phyloP scores from a whole-genome alignment of 1,139 yeast genomes.

The Zhuliangozyma parablackwelliae region DNA sequence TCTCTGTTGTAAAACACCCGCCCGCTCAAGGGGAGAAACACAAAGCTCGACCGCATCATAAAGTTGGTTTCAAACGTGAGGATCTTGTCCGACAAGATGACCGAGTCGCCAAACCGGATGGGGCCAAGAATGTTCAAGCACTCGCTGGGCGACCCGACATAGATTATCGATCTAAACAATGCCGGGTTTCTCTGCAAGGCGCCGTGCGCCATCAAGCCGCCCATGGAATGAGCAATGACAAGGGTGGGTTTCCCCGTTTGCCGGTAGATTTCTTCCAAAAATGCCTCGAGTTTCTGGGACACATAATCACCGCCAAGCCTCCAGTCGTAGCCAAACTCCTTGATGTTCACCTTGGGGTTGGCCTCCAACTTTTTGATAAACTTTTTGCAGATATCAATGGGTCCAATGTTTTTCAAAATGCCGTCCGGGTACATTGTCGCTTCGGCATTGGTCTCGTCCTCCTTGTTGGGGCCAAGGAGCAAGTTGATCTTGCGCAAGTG shows the following conservation, averaged over 20 bases:
- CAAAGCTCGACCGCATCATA: constrained; percentile 80
- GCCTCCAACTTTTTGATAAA: constrained; percentile 50
- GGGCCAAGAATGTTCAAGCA: constrained; percentile 89
- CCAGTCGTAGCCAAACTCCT: constrained; percentile 91
- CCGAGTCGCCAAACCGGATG: constrained; percentile 73
- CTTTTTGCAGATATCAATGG: constrained; percentile 70
- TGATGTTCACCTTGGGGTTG: constrained; percentile 60
- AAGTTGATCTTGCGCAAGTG: constrained; percentile 67
- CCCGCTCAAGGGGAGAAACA: constrained; percentile 73
- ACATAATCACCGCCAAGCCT: constrained; percentile 59
- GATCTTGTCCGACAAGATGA: constrained; percentile 67
- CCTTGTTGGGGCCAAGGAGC: constrained; percentile 64
- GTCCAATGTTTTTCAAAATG: constrained; percentile 78
- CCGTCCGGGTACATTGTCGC: constrained; percentile 66
- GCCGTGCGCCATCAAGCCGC: constrained; percentile 80
- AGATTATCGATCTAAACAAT: constrained; percentile 66
- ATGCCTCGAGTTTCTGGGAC: constrained; percentile 45
- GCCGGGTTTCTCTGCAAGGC: constrained; percentile 66
- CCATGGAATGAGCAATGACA: constrained; percentile 90
- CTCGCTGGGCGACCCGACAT: constrained; percentile 80
- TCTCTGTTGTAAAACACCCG: constrained; percentile 62
- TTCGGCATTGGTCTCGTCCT: constrained; percentile 54
- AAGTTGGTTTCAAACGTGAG: constrained; percentile 79
- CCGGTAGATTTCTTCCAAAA: constrained; percentile 38
- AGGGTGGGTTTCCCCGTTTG: constrained; percentile 52